Conservation (phyloP, 1,284 basidiomycete species). For the Phylloporus gajari region DNA sequence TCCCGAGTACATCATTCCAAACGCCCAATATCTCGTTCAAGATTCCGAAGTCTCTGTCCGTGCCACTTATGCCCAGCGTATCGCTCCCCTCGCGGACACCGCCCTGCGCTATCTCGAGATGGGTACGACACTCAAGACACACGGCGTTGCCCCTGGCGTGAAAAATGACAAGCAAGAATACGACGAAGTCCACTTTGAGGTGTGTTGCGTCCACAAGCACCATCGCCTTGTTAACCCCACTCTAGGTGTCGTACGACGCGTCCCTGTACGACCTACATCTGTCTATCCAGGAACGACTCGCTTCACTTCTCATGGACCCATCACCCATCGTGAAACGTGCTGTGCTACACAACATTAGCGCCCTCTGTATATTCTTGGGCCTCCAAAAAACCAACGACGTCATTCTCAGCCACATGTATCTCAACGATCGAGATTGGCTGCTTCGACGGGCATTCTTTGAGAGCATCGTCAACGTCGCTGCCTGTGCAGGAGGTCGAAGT, state of each 20-base stretch:
- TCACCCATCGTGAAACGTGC: conserved; percentile 83
- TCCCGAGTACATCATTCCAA: conserved; percentile 95
- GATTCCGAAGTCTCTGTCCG: conserved; percentile 92
- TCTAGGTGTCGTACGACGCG: conserved; percentile 87
- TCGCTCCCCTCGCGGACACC: conserved; percentile 86
- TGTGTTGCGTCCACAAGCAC: conserved; percentile 40
- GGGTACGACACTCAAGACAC: conserved; percentile 88
- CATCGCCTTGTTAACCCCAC: conserved; percentile 13
- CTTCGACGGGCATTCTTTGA: conserved; percentile 94
- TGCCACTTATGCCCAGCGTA: conserved; percentile 87
- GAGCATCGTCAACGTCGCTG: conserved; percentile 93
- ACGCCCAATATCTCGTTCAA: conserved; percentile 82
- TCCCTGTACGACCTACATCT: conserved; percentile 87
- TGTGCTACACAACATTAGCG: conserved; percentile 82
- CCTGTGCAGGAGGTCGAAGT: conserved; percentile 88
- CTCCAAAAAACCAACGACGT: conserved; percentile 94
- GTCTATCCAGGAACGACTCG: conserved; percentile 89
- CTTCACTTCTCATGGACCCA: conserved; percentile 78
- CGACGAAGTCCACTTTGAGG: conserved; percentile 81
- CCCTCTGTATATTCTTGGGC: conserved; percentile 93
- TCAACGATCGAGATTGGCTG: conserved; percentile 96
- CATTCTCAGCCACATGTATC: conserved; percentile 93
- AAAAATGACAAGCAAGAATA: conserved; percentile 72
- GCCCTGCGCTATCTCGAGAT: conserved; percentile 90
- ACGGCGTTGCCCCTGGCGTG: conserved; percentile 64